These are phyloP conservation scores for Ophiostoma australiae DNA, from an alignment of 2,329 filamentous ascomycete species.

Conservation along the genomic window DNA sequence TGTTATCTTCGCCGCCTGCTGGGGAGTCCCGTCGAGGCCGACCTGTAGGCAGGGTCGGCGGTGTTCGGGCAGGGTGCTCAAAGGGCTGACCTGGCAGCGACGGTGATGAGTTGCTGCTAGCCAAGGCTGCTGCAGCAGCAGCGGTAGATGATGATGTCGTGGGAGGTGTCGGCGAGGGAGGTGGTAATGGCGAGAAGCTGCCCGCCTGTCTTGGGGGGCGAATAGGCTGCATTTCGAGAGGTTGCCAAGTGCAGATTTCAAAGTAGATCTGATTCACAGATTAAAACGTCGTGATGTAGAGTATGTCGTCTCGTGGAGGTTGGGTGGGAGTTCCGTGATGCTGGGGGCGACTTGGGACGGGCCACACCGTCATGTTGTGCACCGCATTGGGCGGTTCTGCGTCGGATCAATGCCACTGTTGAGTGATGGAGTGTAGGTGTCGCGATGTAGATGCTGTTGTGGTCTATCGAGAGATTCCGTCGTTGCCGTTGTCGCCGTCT, in stretches of 20 bases:
- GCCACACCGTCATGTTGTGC: conserved; percentile 42
- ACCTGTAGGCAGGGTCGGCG: conserved; percentile 31
- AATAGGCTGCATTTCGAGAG: conserved; percentile 44
- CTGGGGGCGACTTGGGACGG: conserved; percentile 1
- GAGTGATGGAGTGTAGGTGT: not conserved
- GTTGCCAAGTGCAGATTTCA: not conserved
- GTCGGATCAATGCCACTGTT: conserved; percentile 15
- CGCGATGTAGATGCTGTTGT: not conserved
- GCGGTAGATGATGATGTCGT: conserved; percentile 13
- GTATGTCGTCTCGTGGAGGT: not conserved
- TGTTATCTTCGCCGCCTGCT: conserved; percentile 39
- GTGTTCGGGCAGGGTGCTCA: conserved; percentile 18
- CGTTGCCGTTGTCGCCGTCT: not conserved
- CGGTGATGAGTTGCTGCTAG: conserved; percentile 24
- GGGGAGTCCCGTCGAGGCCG: conserved; percentile 44
- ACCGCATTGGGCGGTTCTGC: conserved; percentile 16
- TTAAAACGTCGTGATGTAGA: conserved; percentile 27
- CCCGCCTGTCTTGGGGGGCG: conserved; percentile 47
- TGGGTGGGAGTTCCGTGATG: not conserved
- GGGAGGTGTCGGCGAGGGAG: conserved; percentile 7
- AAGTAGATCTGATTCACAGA: not conserved
- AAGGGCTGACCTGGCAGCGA: not conserved
- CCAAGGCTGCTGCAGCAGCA: conserved; percentile 28
- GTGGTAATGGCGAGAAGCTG: conserved; percentile 52
- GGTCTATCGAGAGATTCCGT: not conserved